These are phyloP conservation scores for Ophiocordyceps camponoti-rufipedis DNA, from an alignment of 2,329 filamentous ascomycete genomes.

Conservation along the genomic window DNA sequence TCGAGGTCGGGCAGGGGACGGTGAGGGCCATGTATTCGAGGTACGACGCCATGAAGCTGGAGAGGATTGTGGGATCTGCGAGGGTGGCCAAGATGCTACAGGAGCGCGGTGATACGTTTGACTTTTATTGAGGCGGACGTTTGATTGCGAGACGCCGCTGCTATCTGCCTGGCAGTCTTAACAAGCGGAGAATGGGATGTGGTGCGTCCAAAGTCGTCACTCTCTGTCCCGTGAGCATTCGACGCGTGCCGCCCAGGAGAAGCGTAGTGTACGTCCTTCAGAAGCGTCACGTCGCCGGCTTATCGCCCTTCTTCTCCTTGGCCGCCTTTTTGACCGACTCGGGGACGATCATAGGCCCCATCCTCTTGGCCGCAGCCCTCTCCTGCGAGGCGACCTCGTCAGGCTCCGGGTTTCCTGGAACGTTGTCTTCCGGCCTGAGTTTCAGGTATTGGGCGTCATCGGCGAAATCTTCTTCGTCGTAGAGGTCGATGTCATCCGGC, in stretches of 20 bases:
- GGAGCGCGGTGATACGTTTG: conserved; percentile 80
- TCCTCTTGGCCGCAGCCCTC: conserved; percentile 13
- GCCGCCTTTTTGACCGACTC: conserved; percentile 6
- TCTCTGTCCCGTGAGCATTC: neutral
- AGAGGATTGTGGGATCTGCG: conserved; percentile 69
- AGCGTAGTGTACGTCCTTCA: neutral
- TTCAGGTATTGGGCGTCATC: neutral
- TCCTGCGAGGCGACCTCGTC: conserved; percentile 9
- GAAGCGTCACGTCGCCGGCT: neutral
- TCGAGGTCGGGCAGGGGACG: conserved; percentile 39
- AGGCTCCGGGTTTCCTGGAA: conserved; percentile 5
- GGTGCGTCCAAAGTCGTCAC: no score
- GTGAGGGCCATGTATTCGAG: conserved; percentile 58
- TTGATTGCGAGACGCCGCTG: neutral
- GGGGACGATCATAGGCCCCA: conserved; percentile 13
- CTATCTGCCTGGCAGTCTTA: neutral
- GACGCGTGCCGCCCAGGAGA: neutral
- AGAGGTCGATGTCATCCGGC: neutral
- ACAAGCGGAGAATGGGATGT: neutral
- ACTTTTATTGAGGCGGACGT: conserved; percentile 35
- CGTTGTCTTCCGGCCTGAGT: neutral
- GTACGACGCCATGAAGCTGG: conserved; percentile 77
- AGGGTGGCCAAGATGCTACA: conserved; percentile 69
- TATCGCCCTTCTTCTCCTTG: neutral
- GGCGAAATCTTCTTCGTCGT: no score